phyloP scores from a whole-genome alignment of 1,284 basidiomycete species.

The Volvariella volvacea region DNA sequence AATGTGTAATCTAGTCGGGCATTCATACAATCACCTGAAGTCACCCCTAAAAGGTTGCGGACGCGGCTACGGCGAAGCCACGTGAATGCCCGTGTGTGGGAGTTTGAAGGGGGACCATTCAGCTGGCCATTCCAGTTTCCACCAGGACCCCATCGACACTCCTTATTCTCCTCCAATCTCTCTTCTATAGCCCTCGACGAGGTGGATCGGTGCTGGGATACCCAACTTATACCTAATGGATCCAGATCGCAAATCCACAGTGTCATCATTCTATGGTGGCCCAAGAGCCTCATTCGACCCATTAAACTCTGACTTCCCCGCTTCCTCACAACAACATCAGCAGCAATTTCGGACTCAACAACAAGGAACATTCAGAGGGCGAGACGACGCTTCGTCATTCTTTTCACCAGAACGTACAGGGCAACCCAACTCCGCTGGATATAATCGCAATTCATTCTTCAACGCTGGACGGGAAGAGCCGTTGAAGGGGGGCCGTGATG shows the following conservation, averaged over 20 bases:
- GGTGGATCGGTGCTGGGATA: too few relatives aligned
- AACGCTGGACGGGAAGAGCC: constrained; percentile 64
- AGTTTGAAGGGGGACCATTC: too few relatives aligned
- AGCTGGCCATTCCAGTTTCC: too few relatives aligned
- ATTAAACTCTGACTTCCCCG: constrained; percentile 46
- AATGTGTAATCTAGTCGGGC: too few relatives aligned
- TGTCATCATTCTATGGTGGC: constrained; percentile 70
- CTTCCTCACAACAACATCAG: constrained; percentile 6
- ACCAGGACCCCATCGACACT: too few relatives aligned
- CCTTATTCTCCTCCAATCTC: too few relatives aligned
- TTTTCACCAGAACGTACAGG: constrained; percentile 35
- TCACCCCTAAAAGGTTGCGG: too few relatives aligned
- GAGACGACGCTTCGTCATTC: constrained; percentile 64
- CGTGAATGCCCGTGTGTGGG: too few relatives aligned
- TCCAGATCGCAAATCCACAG: constrained; percentile 62
- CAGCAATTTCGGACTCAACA: neutral
- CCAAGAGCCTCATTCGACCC: constrained; percentile 53
- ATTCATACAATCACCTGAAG: too few relatives aligned
- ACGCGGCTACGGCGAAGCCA: too few relatives aligned
- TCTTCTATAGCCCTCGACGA: too few relatives aligned
- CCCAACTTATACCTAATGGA: constrained; percentile 26
- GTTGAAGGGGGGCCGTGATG: constrained; percentile 65
- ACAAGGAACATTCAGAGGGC: constrained; percentile 25
- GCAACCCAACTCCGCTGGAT: constrained; percentile 42
- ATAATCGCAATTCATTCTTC: constrained; percentile 62